Conservation (phyloP, 768 basidiomycete species). For the Naganishia randhawae region DNA sequence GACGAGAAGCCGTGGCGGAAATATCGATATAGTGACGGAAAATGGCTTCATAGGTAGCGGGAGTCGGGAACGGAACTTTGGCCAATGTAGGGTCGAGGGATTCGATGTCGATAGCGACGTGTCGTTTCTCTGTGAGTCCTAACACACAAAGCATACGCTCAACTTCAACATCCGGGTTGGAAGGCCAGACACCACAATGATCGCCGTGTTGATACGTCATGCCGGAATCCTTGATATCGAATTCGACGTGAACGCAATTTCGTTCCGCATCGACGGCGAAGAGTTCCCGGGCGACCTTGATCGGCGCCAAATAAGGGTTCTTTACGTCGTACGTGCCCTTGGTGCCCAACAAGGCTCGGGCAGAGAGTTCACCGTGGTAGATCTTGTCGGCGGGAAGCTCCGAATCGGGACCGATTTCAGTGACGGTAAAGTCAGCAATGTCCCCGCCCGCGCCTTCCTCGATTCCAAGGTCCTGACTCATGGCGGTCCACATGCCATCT, state of each 20-base stretch:
- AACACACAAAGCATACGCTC: slow-evolving; percentile 80
- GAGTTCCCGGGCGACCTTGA: slow-evolving; percentile 72
- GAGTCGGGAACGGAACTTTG: slow-evolving; percentile 97
- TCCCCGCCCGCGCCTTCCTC: slow-evolving; percentile 97
- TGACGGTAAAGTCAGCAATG: slow-evolving; percentile 85
- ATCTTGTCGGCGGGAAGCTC: slow-evolving; percentile 71
- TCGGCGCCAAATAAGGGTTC: slow-evolving; percentile 89
- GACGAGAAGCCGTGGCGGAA: slow-evolving; percentile 87
- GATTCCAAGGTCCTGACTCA: slow-evolving; percentile 74
- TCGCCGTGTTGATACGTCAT: slow-evolving; percentile 99
- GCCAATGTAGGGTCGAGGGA: slow-evolving; percentile 97
- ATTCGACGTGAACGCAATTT: slow-evolving; percentile 91
- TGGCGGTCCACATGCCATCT: slow-evolving; percentile 91
- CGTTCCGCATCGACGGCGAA: slow-evolving; percentile 70
- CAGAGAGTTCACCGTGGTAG: slow-evolving; percentile 92
- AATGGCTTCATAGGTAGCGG: slow-evolving; percentile 87
- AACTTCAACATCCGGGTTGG: slow-evolving; percentile 87
- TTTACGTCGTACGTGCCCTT: slow-evolving; percentile 97
- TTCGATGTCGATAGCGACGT: slow-evolving; percentile 82
- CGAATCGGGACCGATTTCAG: slow-evolving; percentile 66
- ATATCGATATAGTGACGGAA: slow-evolving; percentile 97
- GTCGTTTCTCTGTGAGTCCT: slow-evolving; percentile 74
- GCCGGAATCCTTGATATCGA: slow-evolving; percentile 88
- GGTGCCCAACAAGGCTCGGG: slow-evolving; percentile 84
- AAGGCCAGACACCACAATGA: slow-evolving; percentile 95